Percentiles rank a stretch among this genome's conserved stretches.
Evolutionary conservation across 2,329 filamentous ascomycete genomes (phyloP).

Genomic region (Fusarium anguioides): DNA sequence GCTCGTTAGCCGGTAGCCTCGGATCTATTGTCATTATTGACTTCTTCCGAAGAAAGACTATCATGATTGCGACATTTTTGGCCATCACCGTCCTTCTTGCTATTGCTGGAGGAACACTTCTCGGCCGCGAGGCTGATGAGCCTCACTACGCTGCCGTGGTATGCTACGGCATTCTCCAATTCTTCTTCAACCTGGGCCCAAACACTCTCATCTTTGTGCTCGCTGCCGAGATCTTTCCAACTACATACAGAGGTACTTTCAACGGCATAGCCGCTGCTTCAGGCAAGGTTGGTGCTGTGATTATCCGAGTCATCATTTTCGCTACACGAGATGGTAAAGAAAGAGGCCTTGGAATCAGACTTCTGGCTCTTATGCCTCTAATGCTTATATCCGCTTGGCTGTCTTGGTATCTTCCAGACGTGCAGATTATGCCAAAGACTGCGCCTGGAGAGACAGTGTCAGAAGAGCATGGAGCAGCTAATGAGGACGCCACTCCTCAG

Average conservation of each 20-base stretch:
- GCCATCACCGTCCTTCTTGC: constrained; percentile 2
- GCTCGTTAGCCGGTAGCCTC: not conserved
- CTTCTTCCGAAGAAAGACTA: constrained; percentile 6
- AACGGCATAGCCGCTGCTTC: constrained; percentile 7
- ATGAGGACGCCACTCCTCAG: not conserved
- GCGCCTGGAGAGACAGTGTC: not conserved
- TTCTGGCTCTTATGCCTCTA: constrained; percentile 1
- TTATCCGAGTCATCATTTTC: constrained; percentile 4
- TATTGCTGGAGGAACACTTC: not conserved
- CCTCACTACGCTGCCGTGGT: not conserved
- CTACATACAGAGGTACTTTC: constrained; percentile 2
- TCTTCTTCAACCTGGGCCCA: constrained; percentile 6
- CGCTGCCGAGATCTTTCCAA: constrained; percentile 3
- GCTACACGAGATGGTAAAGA: not conserved
- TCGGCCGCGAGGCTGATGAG: not conserved
- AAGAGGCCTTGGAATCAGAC: not conserved
- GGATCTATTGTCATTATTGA: constrained; percentile 9
- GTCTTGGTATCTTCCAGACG: constrained; percentile 7
- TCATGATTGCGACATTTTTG: constrained; percentile 1
- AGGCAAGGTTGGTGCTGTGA: constrained; percentile 1
- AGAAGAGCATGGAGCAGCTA: not conserved
- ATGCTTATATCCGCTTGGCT: not conserved
- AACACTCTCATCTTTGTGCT: constrained; percentile 9
- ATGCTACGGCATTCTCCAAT: constrained; percentile 5
- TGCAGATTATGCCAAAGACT: not conserved